Percentiles rank a stretch among this genome's conserved stretches.
Evolutionary conservation across 176 grass and related monocot species (phyloP).

Genomic region (Pharus latifolius): DNA sequence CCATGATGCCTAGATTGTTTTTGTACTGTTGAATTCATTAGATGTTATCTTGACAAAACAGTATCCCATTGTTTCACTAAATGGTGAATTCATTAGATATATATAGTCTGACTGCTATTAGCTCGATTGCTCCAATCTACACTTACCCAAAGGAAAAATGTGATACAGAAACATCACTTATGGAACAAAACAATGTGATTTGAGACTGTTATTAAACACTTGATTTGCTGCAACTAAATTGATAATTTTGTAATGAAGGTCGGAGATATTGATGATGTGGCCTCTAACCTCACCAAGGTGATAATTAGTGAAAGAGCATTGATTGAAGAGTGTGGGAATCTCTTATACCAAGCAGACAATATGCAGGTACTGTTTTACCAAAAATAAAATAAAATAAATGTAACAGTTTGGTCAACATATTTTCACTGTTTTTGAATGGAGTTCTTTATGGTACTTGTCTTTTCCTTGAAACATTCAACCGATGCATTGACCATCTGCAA

Average conservation of each 20-base stretch:
- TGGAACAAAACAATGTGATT: background rate
- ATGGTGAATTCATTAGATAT: background rate
- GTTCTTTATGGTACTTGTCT: background rate
- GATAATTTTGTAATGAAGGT: slow-evolving; percentile 23
- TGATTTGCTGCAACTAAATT: background rate
- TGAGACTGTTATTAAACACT: background rate
- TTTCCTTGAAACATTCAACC: background rate
- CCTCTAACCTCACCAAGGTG: slow-evolving; percentile 42
- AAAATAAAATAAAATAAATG: background rate
- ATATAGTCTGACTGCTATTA: too few relatives aligned
- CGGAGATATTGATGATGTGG: slow-evolving; percentile 34
- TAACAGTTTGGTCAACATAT: background rate
- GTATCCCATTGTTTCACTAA: too few relatives aligned
- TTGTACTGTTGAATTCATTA: too few relatives aligned
- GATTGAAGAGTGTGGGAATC: slow-evolving; percentile 69
- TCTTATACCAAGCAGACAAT: slow-evolving; percentile 49
- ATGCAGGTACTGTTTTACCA: slow-evolving; percentile 53
- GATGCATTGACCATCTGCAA: background rate
- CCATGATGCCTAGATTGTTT: too few relatives aligned
- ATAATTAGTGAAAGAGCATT: slow-evolving; percentile 35
- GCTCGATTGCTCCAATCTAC: too few relatives aligned
- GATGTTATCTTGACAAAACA: too few relatives aligned
- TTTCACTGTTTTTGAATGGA: background rate
- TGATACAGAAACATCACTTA: background rate
- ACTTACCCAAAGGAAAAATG: too few relatives aligned